Conservation (phyloP, 768 basidiomycete species). For the Phylloporus sp. region DNA sequence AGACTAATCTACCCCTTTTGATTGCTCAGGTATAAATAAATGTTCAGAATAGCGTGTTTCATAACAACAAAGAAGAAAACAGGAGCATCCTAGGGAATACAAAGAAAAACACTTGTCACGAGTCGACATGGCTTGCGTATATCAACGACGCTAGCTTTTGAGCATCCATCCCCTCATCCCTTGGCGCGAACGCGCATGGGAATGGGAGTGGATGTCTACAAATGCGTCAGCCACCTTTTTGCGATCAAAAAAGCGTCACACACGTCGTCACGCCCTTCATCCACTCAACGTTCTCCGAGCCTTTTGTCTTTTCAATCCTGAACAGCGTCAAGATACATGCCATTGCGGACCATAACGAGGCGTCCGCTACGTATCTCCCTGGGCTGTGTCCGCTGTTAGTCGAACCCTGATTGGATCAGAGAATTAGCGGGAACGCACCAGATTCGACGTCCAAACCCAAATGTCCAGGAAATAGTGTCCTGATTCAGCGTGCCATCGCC, state of each 20-base stretch:
- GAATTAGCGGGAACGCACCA: conserved; percentile 5
- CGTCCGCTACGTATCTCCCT: conserved; percentile 21
- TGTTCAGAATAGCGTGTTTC: too few relatives aligned
- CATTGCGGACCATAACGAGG: conserved; percentile 22
- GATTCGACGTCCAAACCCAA: conserved; percentile 22
- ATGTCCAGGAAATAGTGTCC: conserved; percentile 7
- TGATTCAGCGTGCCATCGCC: conserved; percentile 16
- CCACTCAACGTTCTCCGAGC: conserved; percentile 17
- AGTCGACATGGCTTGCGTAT: not conserved
- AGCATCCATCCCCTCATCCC: conserved; percentile 13
- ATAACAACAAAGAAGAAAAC: not conserved
- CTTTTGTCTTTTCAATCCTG: conserved; percentile 15
- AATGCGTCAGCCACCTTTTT: not conserved
- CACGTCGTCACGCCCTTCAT: conserved; percentile 10
- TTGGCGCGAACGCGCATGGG: conserved; percentile 13
- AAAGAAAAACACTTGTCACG: not conserved
- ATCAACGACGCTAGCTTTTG: conserved; percentile 12
- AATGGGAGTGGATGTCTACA: conserved; percentile 16
- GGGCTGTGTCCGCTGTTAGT: conserved; percentile 4
- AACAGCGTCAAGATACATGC: conserved; percentile 15
- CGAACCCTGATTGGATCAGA: not conserved
- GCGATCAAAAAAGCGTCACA: not conserved
- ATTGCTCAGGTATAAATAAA: too few relatives aligned
- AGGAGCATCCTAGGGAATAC: not conserved
- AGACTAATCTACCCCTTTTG: too few relatives aligned